Conservation (phyloP, 2,329 filamentous ascomycete genomes). For the Aplosporella prunicola region DNA sequence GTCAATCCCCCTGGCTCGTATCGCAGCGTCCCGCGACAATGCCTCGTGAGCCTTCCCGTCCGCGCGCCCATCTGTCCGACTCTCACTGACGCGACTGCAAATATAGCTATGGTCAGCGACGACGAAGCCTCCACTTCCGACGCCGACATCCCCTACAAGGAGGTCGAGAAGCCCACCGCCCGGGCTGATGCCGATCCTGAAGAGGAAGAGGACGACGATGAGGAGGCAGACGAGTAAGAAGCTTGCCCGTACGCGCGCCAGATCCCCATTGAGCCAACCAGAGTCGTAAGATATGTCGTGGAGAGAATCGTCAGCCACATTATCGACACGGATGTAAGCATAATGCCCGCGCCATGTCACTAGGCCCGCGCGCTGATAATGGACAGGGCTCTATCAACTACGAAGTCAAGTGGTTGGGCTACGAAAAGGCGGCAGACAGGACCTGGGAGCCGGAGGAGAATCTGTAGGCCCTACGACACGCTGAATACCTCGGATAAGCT, state of each 20-base stretch:
- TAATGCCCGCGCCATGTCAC: slow-evolving; percentile 1
- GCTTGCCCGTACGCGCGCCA: no score
- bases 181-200: slow-evolving; percentile 13
- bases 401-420: slow-evolving; percentile 75
- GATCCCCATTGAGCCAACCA: neutral
- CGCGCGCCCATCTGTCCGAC: neutral
- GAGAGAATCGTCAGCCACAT: slow-evolving; percentile 63
- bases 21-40: slow-evolving; percentile 14
- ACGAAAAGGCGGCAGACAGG: slow-evolving; percentile 56
- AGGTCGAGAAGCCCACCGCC: slow-evolving; percentile 16
- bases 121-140: slow-evolving; percentile 25
- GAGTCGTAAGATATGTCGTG: slow-evolving; percentile 69
- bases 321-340: slow-evolving; percentile 28
- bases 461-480: slow-evolving; percentile 43
- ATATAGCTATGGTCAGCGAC: slow-evolving; percentile 33
- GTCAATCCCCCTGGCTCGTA: slow-evolving; percentile 16
- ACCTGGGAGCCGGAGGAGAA: slow-evolving; percentile 77
- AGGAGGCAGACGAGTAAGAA: slow-evolving; percentile 37
- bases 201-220: slow-evolving; percentile 18
- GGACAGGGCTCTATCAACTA: slow-evolving; percentile 47
- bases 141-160: slow-evolving; percentile 20
- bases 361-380: slow-evolving; percentile 11
- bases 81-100: no score
- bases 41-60: slow-evolving; percentile 18
- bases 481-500: neutral